Percentiles rank a stretch among this genome's conserved stretches.
These are phyloP conservation scores for Klebsormidium nitens DNA, from an alignment of 139 green algal genomes.

Conservation along the genomic window DNA sequence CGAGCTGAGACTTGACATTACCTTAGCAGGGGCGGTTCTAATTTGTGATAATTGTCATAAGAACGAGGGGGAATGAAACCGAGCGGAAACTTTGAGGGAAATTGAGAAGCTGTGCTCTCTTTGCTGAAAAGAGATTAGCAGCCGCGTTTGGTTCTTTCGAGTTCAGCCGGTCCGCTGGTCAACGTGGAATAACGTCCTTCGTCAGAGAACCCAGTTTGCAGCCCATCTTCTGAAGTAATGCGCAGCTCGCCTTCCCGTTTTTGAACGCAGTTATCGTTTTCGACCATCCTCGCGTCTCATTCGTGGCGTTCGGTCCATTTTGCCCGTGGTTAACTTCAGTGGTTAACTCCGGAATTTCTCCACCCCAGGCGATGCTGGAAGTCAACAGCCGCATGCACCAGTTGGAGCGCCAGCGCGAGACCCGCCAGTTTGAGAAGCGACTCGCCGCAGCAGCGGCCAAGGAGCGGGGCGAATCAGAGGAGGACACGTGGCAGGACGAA, in stretches of 20 bases:
- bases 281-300: not conserved
- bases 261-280: not conserved
- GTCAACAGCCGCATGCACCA: constrained; percentile 27
- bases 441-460: not conserved
- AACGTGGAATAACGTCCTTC: no score
- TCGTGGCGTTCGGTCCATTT: not conserved
- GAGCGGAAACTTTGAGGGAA: no score
- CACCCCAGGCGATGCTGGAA: constrained; percentile 31
- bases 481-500: not conserved
- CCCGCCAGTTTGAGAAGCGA: not conserved
- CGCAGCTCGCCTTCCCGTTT: not conserved
- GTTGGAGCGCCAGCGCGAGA: constrained; percentile 7
- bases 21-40: no score
- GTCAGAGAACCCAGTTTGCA: no score
- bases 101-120: no score
- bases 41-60: no score
- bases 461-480: constrained; percentile 2
- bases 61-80: no score
- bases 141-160: no score
- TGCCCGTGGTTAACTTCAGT: constrained; percentile 3
- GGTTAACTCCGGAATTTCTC: not conserved
- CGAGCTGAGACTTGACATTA: no score
- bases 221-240: no score
- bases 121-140: no score
- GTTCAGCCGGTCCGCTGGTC: no score